phyloP scores from a whole-genome alignment of 805 yeast species.

The Candida tammaniensis region DNA sequence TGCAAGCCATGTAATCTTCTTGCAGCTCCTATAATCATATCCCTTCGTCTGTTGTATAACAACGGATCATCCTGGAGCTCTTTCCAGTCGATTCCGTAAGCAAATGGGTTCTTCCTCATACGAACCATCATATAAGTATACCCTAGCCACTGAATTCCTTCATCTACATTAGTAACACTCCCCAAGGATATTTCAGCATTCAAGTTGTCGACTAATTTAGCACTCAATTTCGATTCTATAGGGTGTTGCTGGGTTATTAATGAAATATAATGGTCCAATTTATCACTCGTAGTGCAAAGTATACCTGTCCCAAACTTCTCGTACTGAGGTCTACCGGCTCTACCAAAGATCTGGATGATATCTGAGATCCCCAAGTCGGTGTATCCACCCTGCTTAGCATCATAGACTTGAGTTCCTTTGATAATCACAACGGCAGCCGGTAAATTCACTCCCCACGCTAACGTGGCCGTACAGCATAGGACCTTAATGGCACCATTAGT shows the following conservation, averaged over 20 bases:
- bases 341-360: constrained; percentile 96
- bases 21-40: constrained; percentile 78
- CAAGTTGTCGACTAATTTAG: constrained; percentile 81
- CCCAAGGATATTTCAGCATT: constrained; percentile 97
- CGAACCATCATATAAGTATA: constrained; percentile 92
- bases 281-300: constrained; percentile 77
- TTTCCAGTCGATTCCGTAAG: constrained; percentile 87
- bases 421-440: constrained; percentile 98
- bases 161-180: constrained; percentile 90
- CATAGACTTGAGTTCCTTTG: constrained; percentile 95
- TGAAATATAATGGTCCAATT: constrained; percentile 83
- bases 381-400: constrained; percentile 91
- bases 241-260: constrained; percentile 93
- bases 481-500: constrained; percentile 83
- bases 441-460: constrained; percentile 99
- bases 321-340: constrained; percentile 99
- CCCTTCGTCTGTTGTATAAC: constrained; percentile 67
- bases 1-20: constrained; percentile 79
- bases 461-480: constrained; percentile 91
- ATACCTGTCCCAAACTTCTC: constrained; percentile 92
- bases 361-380: constrained; percentile 93
- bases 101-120: constrained; percentile 91
- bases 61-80: constrained; percentile 82
- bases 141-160: constrained; percentile 97
- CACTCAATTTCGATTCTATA: constrained; percentile 79